Evolutionary conservation across 176 grass and related monocot genomes (phyloP).

Genomic region (Zoysia pacifica): DNA sequence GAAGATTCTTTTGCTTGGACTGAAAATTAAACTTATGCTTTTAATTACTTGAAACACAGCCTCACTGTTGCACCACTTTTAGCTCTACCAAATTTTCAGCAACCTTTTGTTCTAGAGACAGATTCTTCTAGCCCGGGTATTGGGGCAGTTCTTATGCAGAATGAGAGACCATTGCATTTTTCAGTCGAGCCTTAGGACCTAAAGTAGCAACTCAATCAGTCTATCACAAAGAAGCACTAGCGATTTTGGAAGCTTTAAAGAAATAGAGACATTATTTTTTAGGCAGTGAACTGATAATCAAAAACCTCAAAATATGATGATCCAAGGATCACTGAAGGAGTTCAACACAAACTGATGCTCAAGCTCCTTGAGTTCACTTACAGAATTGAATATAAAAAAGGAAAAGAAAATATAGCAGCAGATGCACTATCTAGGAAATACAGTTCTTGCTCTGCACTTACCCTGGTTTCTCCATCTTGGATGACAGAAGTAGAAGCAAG

Average conservation of each 20-base stretch:
- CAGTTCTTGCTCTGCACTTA: neutral
- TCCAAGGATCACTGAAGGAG: neutral
- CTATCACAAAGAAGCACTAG: neutral
- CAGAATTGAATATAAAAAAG: neutral
- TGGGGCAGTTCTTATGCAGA: neutral
- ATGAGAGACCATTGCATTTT: neutral
- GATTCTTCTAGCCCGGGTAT: too few species aligned
- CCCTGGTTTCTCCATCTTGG: neutral
- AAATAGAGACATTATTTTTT: neutral
- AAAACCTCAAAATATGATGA: neutral
- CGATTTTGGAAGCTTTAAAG: neutral
- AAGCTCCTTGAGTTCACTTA: neutral
- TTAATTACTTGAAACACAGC: too few species aligned
- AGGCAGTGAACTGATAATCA: neutral
- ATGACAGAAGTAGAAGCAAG: neutral
- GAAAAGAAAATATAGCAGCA: neutral
- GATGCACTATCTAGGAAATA: neutral
- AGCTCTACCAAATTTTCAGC: too few species aligned
- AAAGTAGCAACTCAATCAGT: neutral
- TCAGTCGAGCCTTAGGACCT: neutral
- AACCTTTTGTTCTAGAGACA: too few species aligned
- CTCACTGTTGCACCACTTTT: too few species aligned
- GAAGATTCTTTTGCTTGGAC: too few species aligned
- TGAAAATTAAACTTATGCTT: too few species aligned
- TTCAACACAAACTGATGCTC: neutral